phyloP scores from a whole-genome alignment of 1,284 basidiomycete genomes.

The Malassezia caprae region DNA sequence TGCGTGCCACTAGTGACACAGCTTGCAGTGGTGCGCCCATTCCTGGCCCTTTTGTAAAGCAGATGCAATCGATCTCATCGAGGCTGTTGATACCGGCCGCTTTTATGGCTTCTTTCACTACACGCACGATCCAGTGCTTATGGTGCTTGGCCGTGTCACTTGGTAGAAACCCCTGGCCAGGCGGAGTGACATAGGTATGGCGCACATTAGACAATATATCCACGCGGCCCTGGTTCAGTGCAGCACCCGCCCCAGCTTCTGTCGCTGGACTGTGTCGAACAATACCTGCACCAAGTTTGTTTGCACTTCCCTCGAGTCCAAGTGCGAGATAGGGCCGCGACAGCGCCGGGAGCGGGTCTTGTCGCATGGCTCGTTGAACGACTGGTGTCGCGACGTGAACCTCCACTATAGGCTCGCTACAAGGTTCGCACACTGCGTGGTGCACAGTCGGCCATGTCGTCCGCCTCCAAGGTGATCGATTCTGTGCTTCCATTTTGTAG shows the following conservation, averaged over 20 bases:
- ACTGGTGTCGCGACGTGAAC: background rate
- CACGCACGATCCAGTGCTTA: constrained; percentile 75
- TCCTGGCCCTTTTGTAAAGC: constrained; percentile 96
- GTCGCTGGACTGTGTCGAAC: constrained; percentile 62
- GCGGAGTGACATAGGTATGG: constrained; percentile 96
- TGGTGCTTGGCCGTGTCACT: constrained; percentile 91
- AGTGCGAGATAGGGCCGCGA: constrained; percentile 35
- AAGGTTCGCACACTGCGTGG: constrained; percentile 12
- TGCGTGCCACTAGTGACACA: constrained; percentile 88
- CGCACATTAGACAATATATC: constrained; percentile 57
- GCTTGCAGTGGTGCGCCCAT: constrained; percentile 97
- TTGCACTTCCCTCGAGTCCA: constrained; percentile 56
- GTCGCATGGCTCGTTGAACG: background rate
- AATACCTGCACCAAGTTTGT: constrained; percentile 93
- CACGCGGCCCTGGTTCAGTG: constrained; percentile 44
- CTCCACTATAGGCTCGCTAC: constrained; percentile 3
- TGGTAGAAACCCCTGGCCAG: constrained; percentile 92
- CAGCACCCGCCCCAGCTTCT: constrained; percentile 59
- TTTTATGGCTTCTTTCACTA: constrained; percentile 70
- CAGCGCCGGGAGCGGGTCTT: constrained; percentile 28
- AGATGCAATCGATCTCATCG: constrained; percentile 79
- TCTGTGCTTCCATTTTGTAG: background rate
- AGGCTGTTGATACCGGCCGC: constrained; percentile 61
- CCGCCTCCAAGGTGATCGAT: background rate
- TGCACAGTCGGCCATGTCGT: background rate